Base-by-base conservation (phyloP, 2,329 filamentous ascomycete species). In the Fusarium torulosum region DNA sequence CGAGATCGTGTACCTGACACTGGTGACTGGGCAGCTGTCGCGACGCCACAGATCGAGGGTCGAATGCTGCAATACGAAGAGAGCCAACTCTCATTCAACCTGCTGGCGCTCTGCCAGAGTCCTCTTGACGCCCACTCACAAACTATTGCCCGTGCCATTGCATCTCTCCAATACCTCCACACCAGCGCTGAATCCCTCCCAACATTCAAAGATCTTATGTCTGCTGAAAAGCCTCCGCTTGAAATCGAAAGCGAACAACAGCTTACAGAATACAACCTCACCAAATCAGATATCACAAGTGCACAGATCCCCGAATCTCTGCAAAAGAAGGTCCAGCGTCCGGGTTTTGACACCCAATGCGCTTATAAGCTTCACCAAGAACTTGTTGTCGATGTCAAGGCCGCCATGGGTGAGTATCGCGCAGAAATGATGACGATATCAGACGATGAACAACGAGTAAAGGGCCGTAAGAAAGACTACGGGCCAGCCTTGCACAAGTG, bases 31-130 rank as follows among this genome's bases (percentile, higher is more conserved):
- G 83, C 93, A 5, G 77, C 80, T 3, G 77, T 90, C 8, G 91
- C 89, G 1, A 84, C 84, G 51, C 85, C 87, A 1, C 85, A 89
- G 10, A 90, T 97, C 53, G 79, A 88, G 51, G 80, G 83, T 2
- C 86, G 91, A 43, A 95, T 96, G 85, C 78, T 83, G 10, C 84
- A 87, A 62, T 89, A 90, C 66, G 86, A 87, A 64, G 88, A 87
- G 33, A 87, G 84, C 13, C 84, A 88, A 52, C 84, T 92, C 29
- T 86, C 90, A n/a, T 96, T 93, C 79, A 94, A 88, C 66, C 86
- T 97, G 37, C 83, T 97, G 47, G 90, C 92, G 23, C 80, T 97
- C 3, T 91, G 90, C 65, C 85, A 86, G 58, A 91, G 90, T 58
- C 89, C 92, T 0, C 77, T 91, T 3, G 72, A 79, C 14, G 75